phyloP scores from a whole-genome alignment of 306 rosid species.

The Castanea sativa region DNA sequence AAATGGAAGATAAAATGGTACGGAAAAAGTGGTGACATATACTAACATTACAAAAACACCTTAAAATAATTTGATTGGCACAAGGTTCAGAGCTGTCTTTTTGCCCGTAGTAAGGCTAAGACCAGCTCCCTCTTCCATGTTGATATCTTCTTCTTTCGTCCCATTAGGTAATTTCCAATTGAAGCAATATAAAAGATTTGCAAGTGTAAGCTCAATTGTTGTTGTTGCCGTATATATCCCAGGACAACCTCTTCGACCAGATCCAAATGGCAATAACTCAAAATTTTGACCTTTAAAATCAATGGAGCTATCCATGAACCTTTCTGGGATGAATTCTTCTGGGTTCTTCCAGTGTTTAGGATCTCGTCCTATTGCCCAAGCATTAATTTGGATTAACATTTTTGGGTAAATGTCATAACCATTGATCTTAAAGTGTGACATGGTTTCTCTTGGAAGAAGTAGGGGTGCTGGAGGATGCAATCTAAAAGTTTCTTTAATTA shows the following conservation, averaged over 20 bases:
- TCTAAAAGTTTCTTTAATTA: slow-evolving; percentile 39
- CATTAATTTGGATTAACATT: slow-evolving; percentile 24
- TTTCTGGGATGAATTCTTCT: slow-evolving; percentile 31
- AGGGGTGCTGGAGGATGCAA: slow-evolving; percentile 33
- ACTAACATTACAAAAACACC: no score
- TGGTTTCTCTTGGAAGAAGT: slow-evolving; percentile 33
- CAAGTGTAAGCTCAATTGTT: slow-evolving; percentile 22
- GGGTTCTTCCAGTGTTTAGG: slow-evolving; percentile 25
- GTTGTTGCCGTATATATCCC: slow-evolving; percentile 18
- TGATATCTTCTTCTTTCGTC: slow-evolving; percentile 6
- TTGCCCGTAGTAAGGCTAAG: no score
- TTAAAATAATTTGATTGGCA: no score
- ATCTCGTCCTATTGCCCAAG: slow-evolving; percentile 37
- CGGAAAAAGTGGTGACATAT: no score
- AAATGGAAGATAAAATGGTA: no score
- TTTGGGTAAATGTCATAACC: slow-evolving; percentile 33
- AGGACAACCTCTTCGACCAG: slow-evolving; percentile 43
- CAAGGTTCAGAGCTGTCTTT: no score
- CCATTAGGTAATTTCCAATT: slow-evolving; percentile 28
- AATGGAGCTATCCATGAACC: slow-evolving; percentile 11
- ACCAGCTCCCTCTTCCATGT: slow-evolving; percentile 27
- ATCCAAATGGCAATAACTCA: slow-evolving; percentile 36
- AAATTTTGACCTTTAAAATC: slow-evolving; percentile 29
- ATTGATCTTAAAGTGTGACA: slow-evolving; percentile 13
- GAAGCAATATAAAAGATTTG: slow-evolving; percentile 32